phyloP scores from a whole-genome alignment of 352 stramenopile species.

The Globisporangium sylvaticum region DNA sequence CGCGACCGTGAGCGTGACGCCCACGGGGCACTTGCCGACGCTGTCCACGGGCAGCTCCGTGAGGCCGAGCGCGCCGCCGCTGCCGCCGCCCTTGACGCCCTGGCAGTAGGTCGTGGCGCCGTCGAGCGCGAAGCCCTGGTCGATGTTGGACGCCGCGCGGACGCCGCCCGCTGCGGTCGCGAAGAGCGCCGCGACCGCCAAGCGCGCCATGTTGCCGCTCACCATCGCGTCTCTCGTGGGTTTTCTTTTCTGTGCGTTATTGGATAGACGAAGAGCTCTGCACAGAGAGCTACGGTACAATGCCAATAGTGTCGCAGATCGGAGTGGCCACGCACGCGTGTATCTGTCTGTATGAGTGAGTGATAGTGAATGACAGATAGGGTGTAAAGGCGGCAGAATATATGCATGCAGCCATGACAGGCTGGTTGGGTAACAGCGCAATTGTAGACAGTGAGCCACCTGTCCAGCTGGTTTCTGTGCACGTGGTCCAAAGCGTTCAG shows the following conservation, averaged over 20 bases:
- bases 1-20: conserved; percentile 33
- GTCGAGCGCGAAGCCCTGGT: conserved; percentile 60
- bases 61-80: conserved; percentile 37
- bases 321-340: not conserved
- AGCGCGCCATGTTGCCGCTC: not conserved
- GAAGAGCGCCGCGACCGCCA: conserved; percentile 6
- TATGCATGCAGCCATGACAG: not conserved
- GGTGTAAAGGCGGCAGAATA: not conserved
- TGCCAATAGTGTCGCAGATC: not conserved
- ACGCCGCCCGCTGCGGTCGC: not conserved
- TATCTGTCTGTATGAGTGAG: not conserved
- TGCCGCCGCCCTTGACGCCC: conserved; percentile 26
- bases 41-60: conserved; percentile 41
- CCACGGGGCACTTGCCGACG: conserved; percentile 52
- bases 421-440: not conserved
- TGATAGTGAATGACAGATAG: not conserved
- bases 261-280: not conserved
- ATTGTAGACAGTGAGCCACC: not conserved
- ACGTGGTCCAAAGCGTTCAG: not conserved
- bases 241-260: not conserved
- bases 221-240: not conserved
- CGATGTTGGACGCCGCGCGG: conserved; percentile 36
- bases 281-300: not conserved
- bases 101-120: conserved; percentile 73
- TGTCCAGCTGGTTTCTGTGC: not conserved